These are phyloP conservation scores for Senecio squalidus DNA, from an alignment of 140 eudicot genomes.

Conservation along the genomic window DNA sequence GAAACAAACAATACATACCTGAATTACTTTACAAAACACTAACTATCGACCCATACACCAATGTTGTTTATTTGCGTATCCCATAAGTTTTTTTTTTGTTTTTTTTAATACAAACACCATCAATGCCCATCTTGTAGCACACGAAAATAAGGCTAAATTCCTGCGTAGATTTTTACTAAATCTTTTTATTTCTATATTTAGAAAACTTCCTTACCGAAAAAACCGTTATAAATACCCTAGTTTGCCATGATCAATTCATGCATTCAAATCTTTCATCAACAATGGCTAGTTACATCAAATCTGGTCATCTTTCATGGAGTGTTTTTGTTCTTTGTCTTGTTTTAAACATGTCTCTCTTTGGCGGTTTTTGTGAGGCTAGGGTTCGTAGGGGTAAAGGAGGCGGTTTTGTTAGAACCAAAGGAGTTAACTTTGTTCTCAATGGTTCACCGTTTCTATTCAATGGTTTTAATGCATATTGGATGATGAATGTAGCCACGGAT, in stretches of 20 bases:
- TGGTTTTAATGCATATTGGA: constrained; percentile 77
- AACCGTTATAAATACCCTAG: constrained; percentile 29
- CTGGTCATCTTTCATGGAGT: constrained; percentile 9
- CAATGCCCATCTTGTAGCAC: constrained; percentile 11
- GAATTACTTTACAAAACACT: neutral
- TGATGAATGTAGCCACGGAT: constrained; percentile 63
- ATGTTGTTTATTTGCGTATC: constrained; percentile 16
- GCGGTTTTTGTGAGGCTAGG: constrained; percentile 26
- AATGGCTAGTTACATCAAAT: constrained; percentile 27
- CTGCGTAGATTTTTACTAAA: constrained; percentile 11
- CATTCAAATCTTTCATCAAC: constrained; percentile 10
- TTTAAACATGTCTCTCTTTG: constrained; percentile 15
- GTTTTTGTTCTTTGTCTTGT: constrained; percentile 7
- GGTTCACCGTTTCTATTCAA: constrained; percentile 60
- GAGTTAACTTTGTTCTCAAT: constrained; percentile 36
- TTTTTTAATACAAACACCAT: constrained; percentile 7
- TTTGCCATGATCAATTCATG: constrained; percentile 3
- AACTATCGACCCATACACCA: constrained; percentile 7
- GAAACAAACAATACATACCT: neutral
- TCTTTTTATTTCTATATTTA: constrained; percentile 27
- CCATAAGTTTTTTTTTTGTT: neutral
- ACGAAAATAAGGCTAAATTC: constrained; percentile 26
- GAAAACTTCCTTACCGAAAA: constrained; percentile 12
- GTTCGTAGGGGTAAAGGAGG: constrained; percentile 15
- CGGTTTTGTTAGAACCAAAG: constrained; percentile 38